These are phyloP conservation scores for Arthrobotrys conoides DNA, from an alignment of 2,329 filamentous ascomycete species.

Conservation along the genomic window DNA sequence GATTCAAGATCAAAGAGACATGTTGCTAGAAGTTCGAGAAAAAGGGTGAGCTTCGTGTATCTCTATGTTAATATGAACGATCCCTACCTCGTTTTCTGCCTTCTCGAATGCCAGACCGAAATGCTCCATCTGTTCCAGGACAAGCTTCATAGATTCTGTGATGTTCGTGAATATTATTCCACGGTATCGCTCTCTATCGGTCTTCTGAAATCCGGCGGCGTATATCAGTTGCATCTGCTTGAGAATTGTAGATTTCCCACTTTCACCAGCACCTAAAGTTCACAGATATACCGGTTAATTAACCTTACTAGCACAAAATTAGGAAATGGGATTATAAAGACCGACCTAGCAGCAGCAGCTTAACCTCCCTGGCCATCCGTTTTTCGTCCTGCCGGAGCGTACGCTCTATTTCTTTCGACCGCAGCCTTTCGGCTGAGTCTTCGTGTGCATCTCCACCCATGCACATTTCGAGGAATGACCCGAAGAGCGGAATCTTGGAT, in stretches of 20 bases:
- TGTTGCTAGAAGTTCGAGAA: constrained; percentile 72
- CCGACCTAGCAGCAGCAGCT: constrained; percentile 89
- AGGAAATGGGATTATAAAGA: neutral
- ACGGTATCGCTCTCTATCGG: constrained; percentile 92
- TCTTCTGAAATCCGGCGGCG: constrained; percentile 88
- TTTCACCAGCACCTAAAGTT: constrained; percentile 88
- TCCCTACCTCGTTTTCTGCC: constrained; percentile 76
- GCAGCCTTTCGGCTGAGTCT: constrained; percentile 68
- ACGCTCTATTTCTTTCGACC: constrained; percentile 85
- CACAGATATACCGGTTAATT: constrained; percentile 62
- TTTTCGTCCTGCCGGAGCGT: constrained; percentile 89
- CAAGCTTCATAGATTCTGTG: constrained; percentile 89
- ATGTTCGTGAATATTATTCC: constrained; percentile 97
- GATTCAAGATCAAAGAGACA: constrained; percentile 81
- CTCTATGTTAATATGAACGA: constrained; percentile 70
- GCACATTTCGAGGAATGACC: constrained; percentile 72
- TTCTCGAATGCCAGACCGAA: constrained; percentile 84
- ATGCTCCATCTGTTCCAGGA: constrained; percentile 91
- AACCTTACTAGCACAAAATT: too few species aligned
- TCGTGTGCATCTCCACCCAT: constrained; percentile 73
- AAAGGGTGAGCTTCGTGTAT: constrained; percentile 44
- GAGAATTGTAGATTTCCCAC: constrained; percentile 94
- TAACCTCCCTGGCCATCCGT: constrained; percentile 86
- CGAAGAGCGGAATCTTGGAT: constrained; percentile 61
- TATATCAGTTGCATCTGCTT: constrained; percentile 99